Evolutionary conservation across 257 asterid genomes (phyloP).

Genomic region (Nicotiana sylvestris): DNA sequence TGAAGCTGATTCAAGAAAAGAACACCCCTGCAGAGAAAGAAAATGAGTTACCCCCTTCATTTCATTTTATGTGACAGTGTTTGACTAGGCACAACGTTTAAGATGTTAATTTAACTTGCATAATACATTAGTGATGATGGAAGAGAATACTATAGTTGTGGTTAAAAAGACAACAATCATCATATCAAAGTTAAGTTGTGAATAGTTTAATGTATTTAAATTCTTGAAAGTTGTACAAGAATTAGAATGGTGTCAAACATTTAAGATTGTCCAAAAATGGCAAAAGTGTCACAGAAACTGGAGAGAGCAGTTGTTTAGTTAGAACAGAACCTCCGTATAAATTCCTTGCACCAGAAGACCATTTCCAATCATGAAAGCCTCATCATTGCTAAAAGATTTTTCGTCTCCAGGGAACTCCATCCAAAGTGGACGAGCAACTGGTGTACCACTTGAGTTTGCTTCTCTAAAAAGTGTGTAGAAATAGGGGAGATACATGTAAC

Average conservation of each 20-base stretch:
- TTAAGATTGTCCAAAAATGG: background rate
- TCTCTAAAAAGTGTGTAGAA: conserved; percentile 92
- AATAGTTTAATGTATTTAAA: background rate
- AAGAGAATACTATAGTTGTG: background rate
- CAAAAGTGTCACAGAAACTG: background rate
- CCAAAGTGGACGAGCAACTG: conserved; percentile 94
- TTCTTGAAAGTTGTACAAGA: background rate
- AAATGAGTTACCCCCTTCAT: background rate
- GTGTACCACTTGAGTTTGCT: conserved; percentile 81
- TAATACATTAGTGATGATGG: background rate
- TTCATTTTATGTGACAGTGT: background rate
- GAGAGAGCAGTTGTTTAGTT: background rate
- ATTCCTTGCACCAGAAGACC: conserved; percentile 94
- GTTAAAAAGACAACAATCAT: background rate
- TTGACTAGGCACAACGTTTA: background rate
- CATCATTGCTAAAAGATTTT: conserved; percentile 75
- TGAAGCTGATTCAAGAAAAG: background rate
- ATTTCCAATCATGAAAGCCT: conserved; percentile 95
- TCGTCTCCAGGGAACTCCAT: conserved; percentile 95
- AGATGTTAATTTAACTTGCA: background rate
- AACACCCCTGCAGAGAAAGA: background rate
- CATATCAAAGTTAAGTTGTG: background rate
- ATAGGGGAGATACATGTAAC: conserved; percentile 89
- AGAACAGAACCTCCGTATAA: conserved; percentile 63
- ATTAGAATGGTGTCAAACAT: background rate